These are phyloP conservation scores for Phyllosticta capitalensis DNA, from an alignment of 2,329 filamentous ascomycete species.

Conservation along the genomic window DNA sequence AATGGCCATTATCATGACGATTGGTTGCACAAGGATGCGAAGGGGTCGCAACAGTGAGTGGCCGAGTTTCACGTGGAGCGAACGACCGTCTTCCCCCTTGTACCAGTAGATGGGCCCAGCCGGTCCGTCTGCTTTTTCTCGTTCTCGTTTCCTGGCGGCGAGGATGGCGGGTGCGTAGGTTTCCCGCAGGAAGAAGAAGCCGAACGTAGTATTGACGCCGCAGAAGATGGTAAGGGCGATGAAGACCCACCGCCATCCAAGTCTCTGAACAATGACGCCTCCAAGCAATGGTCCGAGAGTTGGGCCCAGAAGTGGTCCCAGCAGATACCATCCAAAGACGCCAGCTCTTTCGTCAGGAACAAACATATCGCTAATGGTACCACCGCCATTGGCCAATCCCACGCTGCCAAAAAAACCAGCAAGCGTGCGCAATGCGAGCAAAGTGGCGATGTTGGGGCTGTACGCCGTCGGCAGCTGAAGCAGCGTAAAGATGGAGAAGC, in stretches of 20 bases:
- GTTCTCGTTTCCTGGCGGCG: constrained; percentile 6
- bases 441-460: constrained; percentile 35
- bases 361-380: constrained; percentile 45
- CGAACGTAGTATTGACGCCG: constrained; percentile 31
- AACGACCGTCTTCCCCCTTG: constrained; percentile 34
- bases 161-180: constrained; percentile 37
- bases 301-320: constrained; percentile 35
- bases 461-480: constrained; percentile 40
- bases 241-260: constrained; percentile 42
- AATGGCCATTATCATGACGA: constrained; percentile 36
- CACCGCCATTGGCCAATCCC: constrained; percentile 42
- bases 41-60: constrained; percentile 32
- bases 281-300: constrained; percentile 35
- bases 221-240: constrained; percentile 38
- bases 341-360: constrained; percentile 35
- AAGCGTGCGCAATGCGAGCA: constrained; percentile 37
- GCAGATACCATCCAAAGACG: constrained; percentile 38
- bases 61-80: constrained; percentile 27
- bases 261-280: constrained; percentile 34
- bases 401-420: constrained; percentile 43
- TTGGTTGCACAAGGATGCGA: constrained; percentile 36
- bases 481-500: constrained; percentile 36
- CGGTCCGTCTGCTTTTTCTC: constrained; percentile 29
- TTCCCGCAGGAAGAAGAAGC: constrained; percentile 36
- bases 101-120: constrained; percentile 30